Conservation (phyloP, 1,284 basidiomycete species). For the Cutaneotrichosporon sp. region DNA sequence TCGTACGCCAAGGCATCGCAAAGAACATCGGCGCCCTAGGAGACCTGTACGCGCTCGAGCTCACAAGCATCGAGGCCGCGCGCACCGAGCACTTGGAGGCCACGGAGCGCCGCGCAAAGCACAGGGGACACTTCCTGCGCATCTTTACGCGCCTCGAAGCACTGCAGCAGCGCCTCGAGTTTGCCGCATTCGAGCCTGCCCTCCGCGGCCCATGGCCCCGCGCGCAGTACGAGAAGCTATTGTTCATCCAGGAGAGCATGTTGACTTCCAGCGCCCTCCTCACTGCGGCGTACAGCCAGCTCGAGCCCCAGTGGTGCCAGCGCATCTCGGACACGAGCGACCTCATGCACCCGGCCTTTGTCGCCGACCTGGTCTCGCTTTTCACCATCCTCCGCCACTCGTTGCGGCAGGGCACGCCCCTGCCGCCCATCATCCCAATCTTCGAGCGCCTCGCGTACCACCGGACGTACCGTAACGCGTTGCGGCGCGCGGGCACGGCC, state of each 20-base stretch:
- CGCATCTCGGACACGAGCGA: constrained; percentile 26
- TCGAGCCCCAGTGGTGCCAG: constrained; percentile 38
- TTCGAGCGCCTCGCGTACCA: constrained; percentile 47
- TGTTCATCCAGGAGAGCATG: constrained; percentile 34
- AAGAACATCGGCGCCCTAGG: constrained; percentile 43
- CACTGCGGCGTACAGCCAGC: constrained; percentile 37
- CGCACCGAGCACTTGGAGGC: constrained; percentile 25
- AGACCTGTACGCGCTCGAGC: constrained; percentile 44
- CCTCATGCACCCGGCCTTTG: constrained; percentile 48
- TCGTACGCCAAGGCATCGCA: constrained; percentile 43
- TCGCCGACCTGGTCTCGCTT: constrained; percentile 46
- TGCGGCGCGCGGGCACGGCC: not conserved
- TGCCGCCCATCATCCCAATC: constrained; percentile 50
- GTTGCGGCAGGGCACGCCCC: constrained; percentile 35
- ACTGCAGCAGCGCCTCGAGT: constrained; percentile 36
- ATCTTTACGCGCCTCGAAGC: constrained; percentile 36
- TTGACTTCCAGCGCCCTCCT: constrained; percentile 40
- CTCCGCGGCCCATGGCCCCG: constrained; percentile 51
- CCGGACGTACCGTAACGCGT: constrained; percentile 3
- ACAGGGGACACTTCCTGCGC: constrained; percentile 35
- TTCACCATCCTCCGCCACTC: constrained; percentile 46
- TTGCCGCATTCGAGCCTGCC: constrained; percentile 40
- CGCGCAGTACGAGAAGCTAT: constrained; percentile 38
- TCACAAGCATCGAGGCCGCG: constrained; percentile 38
- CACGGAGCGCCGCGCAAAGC: constrained; percentile 26